Base-by-base conservation (phyloP, 345 rosid genomes). In the Camelina laxa region DNA sequence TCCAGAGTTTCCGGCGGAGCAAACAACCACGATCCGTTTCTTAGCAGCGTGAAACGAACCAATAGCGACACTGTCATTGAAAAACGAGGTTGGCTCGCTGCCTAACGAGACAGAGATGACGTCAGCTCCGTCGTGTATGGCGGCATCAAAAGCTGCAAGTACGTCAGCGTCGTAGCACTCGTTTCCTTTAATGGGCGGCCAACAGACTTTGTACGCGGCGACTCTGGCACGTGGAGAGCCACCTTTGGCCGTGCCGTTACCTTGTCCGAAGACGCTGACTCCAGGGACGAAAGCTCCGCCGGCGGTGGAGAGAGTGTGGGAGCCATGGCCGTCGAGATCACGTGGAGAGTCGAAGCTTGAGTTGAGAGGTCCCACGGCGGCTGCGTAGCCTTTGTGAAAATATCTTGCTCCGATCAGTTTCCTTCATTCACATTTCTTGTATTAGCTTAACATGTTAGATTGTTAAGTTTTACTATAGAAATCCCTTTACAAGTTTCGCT, bases 241-340 rank as follows among this genome's bases (percentile, higher is more conserved):
- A 9, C 98, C 97, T 77, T 88, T 93, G 4, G 92, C 89, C 0
- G 94, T 89, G 42, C 94, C 97, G 13, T 79, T 71, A 22, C 84
- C 90, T 14, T 76, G 76, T n/a, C 90, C 86, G 7, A 84, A 79
- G 31, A 91, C 79, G 65, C 74, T 86, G 6, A 86, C 91, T 2
- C 81, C 81, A 1, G 80, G 49, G 2, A 86, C 95, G 6, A 86
- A 89, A 75, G 75, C 79, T 19, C 97, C 95, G 0, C 77, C 95
- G 9, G 96, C 96, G 6, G 98, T 91, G 5, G 98, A 94, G 31
- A 94, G 82, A 31, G 97, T 94, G 82, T 91, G 98, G 14, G 90
- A 84, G 15, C 96, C 97, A 69, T 94, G 98, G 13, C 98, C 98
- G 0, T 86, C 87, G 1, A 62, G 55, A 80, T 94, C 98, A 0